Evolutionary conservation across 2,329 filamentous ascomycete species (phyloP).

Genomic region (Exophiala sp.): DNA sequence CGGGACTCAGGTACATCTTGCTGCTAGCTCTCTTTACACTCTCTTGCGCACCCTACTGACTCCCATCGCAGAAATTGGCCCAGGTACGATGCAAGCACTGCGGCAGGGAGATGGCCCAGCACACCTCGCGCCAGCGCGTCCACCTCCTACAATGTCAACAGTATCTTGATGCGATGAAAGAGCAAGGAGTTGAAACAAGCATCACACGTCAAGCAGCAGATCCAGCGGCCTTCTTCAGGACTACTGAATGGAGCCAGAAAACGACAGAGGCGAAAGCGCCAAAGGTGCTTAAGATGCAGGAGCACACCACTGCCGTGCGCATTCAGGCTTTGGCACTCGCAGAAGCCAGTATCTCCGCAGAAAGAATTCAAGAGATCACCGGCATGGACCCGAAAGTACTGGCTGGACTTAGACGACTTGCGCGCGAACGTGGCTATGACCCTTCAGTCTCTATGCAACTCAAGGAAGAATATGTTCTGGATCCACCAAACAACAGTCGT

Average conservation of each 20-base stretch:
- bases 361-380: slow-evolving; percentile 29
- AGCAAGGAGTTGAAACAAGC: slow-evolving; percentile 27
- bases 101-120: slow-evolving; percentile 29
- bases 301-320: slow-evolving; percentile 27
- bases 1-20: slow-evolving; percentile 23
- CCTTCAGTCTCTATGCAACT: slow-evolving; percentile 28
- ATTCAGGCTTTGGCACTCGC: slow-evolving; percentile 29
- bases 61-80: slow-evolving; percentile 24
- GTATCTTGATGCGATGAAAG: slow-evolving; percentile 30
- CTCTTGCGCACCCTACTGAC: slow-evolving; percentile 3
- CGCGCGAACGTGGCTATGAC: slow-evolving; percentile 29
- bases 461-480: slow-evolving; percentile 30
- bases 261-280: slow-evolving; percentile 23
- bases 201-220: slow-evolving; percentile 30
- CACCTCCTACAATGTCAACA: slow-evolving; percentile 28
- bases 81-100: slow-evolving; percentile 32
- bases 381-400: slow-evolving; percentile 30
- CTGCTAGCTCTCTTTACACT: background rate
- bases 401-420: slow-evolving; percentile 25
- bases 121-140: slow-evolving; percentile 30
- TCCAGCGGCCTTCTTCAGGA: slow-evolving; percentile 27
- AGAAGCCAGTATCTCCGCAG: slow-evolving; percentile 27
- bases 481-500: slow-evolving; percentile 27
- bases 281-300: slow-evolving; percentile 29
- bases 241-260: slow-evolving; percentile 21